A percentile compares a stretch with the other conserved stretches of the same genome.
Conservation (phyloP, 2,329 filamentous ascomycete species). For the Thielaviopsis euricoi region DNA sequence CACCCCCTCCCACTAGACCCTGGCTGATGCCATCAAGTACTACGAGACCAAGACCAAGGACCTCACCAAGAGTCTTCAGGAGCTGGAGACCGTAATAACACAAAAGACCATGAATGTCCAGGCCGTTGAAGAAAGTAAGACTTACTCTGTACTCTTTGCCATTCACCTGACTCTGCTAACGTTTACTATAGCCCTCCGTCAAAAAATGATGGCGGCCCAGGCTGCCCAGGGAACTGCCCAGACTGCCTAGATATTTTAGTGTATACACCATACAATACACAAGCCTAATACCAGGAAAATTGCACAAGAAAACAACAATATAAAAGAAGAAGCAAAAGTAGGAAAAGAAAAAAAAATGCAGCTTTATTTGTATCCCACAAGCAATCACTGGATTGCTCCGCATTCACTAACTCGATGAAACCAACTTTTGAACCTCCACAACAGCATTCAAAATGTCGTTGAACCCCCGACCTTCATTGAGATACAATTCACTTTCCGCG, state of each 20-base stretch:
- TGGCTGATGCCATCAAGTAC: constrained; percentile 36
- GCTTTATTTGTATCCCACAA: too few relatives aligned
- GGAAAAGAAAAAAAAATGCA: too few relatives aligned
- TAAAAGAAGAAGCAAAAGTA: too few relatives aligned
- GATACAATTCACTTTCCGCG: too few relatives aligned
- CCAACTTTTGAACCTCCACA: too few relatives aligned
- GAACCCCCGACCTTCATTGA: too few relatives aligned
- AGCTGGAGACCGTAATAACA: constrained; percentile 40
- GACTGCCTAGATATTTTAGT: neutral
- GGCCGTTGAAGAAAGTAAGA: constrained; percentile 69
- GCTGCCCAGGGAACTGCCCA: constrained; percentile 3
- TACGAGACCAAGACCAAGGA: constrained; percentile 41
- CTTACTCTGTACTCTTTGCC: neutral
- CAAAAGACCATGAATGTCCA: constrained; percentile 71
- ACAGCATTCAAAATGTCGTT: too few relatives aligned
- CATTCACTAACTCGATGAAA: neutral
- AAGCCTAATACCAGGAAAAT: neutral
- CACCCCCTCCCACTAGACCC: constrained; percentile 22
- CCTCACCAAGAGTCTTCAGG: constrained; percentile 35
- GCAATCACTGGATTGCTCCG: neutral
- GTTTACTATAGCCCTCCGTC: constrained; percentile 20
- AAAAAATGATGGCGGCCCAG: constrained; percentile 20
- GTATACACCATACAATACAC: constrained; percentile 1
- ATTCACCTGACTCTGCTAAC: constrained; percentile 7
- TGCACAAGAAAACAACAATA: neutral